Percentiles rank a stretch among this genome's conserved stretches.
These are phyloP conservation scores for Stachybotrys echinatus DNA, from an alignment of 2,329 filamentous ascomycete genomes.

Conservation along the genomic window DNA sequence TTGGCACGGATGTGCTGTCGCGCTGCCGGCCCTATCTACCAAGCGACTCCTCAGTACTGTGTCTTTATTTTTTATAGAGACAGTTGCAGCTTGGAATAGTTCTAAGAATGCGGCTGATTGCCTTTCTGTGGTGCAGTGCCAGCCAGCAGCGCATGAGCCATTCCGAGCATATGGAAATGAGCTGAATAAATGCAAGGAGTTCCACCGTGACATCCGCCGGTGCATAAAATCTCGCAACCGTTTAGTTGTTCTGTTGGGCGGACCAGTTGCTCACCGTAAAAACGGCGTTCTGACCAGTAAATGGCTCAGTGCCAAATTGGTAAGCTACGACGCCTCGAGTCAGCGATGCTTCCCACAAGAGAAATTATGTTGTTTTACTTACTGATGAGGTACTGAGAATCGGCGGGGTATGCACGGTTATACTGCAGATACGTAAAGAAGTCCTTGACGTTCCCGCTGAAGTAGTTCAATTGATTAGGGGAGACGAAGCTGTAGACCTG, in stretches of 20 bases:
- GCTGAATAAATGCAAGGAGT: not conserved
- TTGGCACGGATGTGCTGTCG: too few relatives aligned
- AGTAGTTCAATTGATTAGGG: conserved; percentile 36
- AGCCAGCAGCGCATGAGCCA: not conserved
- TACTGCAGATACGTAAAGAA: conserved; percentile 51
- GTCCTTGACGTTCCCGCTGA: conserved; percentile 48
- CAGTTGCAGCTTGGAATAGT: too few relatives aligned
- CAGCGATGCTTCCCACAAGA: not conserved
- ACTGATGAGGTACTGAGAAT: conserved; percentile 43
- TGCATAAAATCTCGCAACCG: not conserved
- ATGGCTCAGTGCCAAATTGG: conserved; percentile 47
- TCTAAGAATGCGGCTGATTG: not conserved
- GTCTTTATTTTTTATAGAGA: too few relatives aligned
- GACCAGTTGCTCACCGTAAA: conserved; percentile 7
- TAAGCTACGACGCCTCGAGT: conserved; percentile 4
- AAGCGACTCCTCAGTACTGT: too few relatives aligned
- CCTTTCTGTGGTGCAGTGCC: not conserved
- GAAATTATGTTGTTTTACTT: conserved; percentile 1
- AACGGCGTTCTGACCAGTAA: conserved; percentile 36
- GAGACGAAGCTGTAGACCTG: conserved; percentile 51
- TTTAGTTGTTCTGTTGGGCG: not conserved
- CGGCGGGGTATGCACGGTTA: conserved; percentile 39
- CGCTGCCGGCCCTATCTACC: too few relatives aligned
- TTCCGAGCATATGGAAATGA: not conserved
- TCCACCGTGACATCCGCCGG: not conserved